Conservation (phyloP, 345 rosid genomes). For the Zanthoxylum bungeanum region DNA sequence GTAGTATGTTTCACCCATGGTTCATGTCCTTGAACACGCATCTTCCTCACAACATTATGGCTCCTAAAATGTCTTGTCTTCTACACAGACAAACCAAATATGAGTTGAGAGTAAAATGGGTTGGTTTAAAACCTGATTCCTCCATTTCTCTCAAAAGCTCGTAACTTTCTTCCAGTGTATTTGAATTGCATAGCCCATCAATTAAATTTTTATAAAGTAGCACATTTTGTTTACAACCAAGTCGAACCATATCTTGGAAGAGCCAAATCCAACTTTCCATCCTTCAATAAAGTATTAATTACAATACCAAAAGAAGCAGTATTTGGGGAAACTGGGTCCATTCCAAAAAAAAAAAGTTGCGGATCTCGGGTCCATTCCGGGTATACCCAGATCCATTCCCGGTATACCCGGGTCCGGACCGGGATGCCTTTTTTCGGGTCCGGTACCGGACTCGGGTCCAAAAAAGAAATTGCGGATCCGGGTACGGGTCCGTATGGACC, state of each 20-base stretch:
- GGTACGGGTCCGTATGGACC: too few species aligned
- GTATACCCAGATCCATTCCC: too few species aligned
- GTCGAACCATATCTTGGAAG: conserved; percentile 46
- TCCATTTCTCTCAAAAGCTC: conserved; percentile 61
- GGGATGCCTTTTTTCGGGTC: too few species aligned
- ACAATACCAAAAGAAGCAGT: conserved; percentile 43
- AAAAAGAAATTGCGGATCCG: too few species aligned
- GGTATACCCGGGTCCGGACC: too few species aligned
- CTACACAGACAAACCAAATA: conserved; percentile 69
- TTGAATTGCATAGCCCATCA: conserved; percentile 56
- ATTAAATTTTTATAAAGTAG: conserved; percentile 54
- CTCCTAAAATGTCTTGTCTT: conserved; percentile 53
- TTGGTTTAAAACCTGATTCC: conserved; percentile 52
- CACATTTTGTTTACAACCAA: conserved; percentile 39
- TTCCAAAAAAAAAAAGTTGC: too few species aligned
- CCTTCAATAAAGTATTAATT: conserved; percentile 46
- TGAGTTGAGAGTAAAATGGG: conserved; percentile 60
- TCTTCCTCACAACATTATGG: conserved; percentile 56
- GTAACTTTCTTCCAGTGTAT: conserved; percentile 61
- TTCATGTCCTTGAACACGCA: conserved; percentile 70
- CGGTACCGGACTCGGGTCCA: too few species aligned
- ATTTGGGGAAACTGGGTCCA: conserved; percentile 37
- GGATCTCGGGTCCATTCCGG: too few species aligned
- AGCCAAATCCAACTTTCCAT: conserved; percentile 62
- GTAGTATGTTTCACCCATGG: conserved; percentile 85